Base-by-base conservation (phyloP, 164 flowering plant genomes). In the Buxus sempervirens region DNA sequence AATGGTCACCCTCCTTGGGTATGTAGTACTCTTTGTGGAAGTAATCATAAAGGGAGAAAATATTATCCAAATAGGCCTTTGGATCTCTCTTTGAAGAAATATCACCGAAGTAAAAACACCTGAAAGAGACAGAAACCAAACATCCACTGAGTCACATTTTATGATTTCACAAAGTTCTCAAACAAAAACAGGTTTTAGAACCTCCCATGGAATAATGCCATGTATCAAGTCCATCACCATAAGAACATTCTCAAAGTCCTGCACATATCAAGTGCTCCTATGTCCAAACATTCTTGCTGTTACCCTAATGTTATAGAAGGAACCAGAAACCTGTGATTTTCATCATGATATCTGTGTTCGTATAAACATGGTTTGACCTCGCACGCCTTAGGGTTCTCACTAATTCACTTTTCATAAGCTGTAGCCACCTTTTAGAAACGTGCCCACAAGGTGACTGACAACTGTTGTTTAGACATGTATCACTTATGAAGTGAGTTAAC, bases 61-160 rank as follows among this genome's bases (percentile, higher is more conserved):
- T 71, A 72, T 70, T 82, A 23, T 76, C 75, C 80, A 82, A 67
- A 80, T 91, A 94, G 28, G 81, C 59, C 63, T 67, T 65, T 42
- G 98, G 98, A 72, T 90, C 89, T 63, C 96, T 84, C 77, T 94
- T 94, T 27, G 97, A 80, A 65, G 97, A 91, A 72, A 78, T 77
- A 65, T 94, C 98, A 26, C 98, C 98, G 76, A 80, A 94, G 89
- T 83, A 94, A 72, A 80, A 80, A 56, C 85, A 86, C 79, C 98
- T 94, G 76, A 61, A 49, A 74, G 26, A 75, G 77, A 41, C 19
- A 64, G 42, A 78, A 42, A 63, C 26, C 9, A 58, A 68, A 67
- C 53, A 12, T 24, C 60, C 48, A 54, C 61, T 20, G 20, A n/a
- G 60, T 13, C 32, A 65, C 41, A 26, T 56, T 55, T 25, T 53